These are phyloP conservation scores for Heimioporus retisporus DNA, from an alignment of 1,284 basidiomycete species.

Conservation along the genomic window DNA sequence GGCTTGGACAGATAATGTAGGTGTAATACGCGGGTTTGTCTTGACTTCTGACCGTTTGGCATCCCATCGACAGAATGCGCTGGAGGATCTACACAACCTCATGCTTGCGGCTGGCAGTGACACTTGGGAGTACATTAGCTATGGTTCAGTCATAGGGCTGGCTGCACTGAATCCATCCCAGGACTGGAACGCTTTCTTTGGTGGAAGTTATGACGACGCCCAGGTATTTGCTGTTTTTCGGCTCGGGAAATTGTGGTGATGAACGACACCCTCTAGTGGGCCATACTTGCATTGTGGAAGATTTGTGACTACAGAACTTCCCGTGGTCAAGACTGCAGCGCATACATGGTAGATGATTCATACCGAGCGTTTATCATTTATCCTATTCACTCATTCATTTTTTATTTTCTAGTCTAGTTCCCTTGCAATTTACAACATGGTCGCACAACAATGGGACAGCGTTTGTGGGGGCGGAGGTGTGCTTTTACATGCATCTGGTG, in stretches of 20 bases:
- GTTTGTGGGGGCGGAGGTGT: constrained; percentile 37
- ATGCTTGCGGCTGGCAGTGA: constrained; percentile 56
- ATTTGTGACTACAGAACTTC: constrained; percentile 60
- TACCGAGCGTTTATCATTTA: no score
- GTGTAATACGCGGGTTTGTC: constrained; percentile 15
- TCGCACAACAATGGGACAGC: constrained; percentile 59
- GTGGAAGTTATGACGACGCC: constrained; percentile 62
- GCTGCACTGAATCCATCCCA: constrained; percentile 48
- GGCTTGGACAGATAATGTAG: constrained; percentile 61
- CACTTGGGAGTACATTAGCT: constrained; percentile 51
- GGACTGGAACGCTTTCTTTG: constrained; percentile 55
- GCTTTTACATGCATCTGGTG: not conserved
- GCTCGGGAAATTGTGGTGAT: not conserved
- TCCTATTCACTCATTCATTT: constrained; percentile 24
- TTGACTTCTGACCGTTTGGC: no score
- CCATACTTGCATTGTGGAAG: constrained; percentile 63
- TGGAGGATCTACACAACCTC: constrained; percentile 63
- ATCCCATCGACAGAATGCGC: constrained; percentile 53
- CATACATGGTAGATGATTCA: constrained; percentile 44
- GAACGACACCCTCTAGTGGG: constrained; percentile 51
- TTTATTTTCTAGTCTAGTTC: constrained; percentile 49
- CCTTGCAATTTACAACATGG: constrained; percentile 57
- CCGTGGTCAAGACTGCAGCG: constrained; percentile 44
- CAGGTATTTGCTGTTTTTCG: constrained; percentile 43
- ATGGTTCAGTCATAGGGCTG: constrained; percentile 54